Conservation (phyloP, 192 early-diverging fungal species). For the Martensiomyces pterosporus region DNA sequence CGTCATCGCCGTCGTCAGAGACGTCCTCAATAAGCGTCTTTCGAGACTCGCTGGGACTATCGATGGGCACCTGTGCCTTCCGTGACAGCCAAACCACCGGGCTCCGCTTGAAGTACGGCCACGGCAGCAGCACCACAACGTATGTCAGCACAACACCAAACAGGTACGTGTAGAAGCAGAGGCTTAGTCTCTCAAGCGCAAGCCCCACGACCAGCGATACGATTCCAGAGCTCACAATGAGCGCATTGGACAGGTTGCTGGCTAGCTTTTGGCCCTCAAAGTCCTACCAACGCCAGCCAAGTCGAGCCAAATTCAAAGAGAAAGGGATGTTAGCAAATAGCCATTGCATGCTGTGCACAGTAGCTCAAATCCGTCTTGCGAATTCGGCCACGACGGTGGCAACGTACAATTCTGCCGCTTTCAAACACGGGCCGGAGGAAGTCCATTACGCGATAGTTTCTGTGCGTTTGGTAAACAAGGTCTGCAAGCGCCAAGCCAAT, state of each 20-base stretch:
- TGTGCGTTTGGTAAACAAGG: too few relatives aligned
- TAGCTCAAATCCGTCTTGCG: too few relatives aligned
- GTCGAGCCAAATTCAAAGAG: too few relatives aligned
- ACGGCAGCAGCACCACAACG: conserved; percentile 38
- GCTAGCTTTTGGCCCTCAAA: conserved; percentile 43
- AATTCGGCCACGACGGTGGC: too few relatives aligned
- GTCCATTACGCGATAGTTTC: conserved; percentile 17
- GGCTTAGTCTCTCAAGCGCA: conserved; percentile 17
- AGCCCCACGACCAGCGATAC: conserved; percentile 22
- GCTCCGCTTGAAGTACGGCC: conserved; percentile 31
- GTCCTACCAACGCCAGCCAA: too few relatives aligned
- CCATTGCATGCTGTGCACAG: too few relatives aligned
- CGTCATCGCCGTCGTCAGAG: conserved; percentile 30
- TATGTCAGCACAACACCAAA: conserved; percentile 25
- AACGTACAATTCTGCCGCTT: conserved; percentile 47
- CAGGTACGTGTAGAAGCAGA: conserved; percentile 34
- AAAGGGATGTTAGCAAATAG: too few relatives aligned
- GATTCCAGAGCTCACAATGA: conserved; percentile 17
- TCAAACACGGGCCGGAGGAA: conserved; percentile 34
- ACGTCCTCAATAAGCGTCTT: conserved; percentile 43
- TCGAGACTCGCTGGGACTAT: conserved; percentile 20
- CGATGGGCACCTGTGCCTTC: conserved; percentile 2
- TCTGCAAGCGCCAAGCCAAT: too few relatives aligned
- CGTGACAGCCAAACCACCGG: conserved; percentile 35
- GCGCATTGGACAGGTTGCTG: conserved; percentile 19